Percentiles rank a stretch among this genome's conserved stretches.
These are phyloP conservation scores for Sclerotinia spermophila DNA, from an alignment of 2,329 filamentous ascomycete genomes.

Conservation along the genomic window DNA sequence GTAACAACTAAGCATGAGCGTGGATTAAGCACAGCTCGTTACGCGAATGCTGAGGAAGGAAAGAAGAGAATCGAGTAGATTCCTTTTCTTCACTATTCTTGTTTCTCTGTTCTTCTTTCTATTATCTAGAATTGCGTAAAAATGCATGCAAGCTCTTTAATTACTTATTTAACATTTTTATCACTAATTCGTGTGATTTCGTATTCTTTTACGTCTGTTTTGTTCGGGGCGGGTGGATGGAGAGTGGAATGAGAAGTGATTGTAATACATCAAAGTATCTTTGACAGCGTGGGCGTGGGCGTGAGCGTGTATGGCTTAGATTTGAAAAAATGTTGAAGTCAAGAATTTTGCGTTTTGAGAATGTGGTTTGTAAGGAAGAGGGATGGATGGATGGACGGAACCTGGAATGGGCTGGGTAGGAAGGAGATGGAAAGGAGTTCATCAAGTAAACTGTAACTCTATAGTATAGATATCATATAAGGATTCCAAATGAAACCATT, in stretches of 20 bases:
- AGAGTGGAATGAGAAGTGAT: not conserved
- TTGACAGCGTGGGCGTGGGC: not conserved
- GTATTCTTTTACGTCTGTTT: not conserved
- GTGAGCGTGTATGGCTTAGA: constrained; percentile 4
- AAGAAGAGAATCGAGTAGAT: constrained; percentile 87
- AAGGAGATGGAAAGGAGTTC: not conserved
- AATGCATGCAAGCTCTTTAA: not conserved
- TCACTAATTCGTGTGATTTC: not conserved
- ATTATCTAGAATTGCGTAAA: constrained; percentile 1
- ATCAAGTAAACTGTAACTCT: not conserved
- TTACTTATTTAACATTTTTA: not conserved
- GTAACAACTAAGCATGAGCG: constrained; percentile 68
- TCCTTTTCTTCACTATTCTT: not conserved
- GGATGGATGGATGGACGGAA: not conserved
- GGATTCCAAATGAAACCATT: not conserved
- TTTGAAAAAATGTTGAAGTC: constrained; percentile 1
- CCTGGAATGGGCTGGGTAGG: not conserved
- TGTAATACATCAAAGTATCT: not conserved
- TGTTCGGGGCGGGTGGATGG: not conserved
- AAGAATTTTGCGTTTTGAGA: not conserved
- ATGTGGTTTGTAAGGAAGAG: not conserved
- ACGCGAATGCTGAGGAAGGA: constrained; percentile 87
- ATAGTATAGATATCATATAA: not conserved
- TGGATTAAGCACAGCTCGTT: constrained; percentile 75
- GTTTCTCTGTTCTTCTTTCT: not conserved